A percentile compares a stretch with the other conserved stretches of the same genome.
phyloP scores from a whole-genome alignment of 768 basidiomycete species.

The Mycena sanguinolenta region DNA sequence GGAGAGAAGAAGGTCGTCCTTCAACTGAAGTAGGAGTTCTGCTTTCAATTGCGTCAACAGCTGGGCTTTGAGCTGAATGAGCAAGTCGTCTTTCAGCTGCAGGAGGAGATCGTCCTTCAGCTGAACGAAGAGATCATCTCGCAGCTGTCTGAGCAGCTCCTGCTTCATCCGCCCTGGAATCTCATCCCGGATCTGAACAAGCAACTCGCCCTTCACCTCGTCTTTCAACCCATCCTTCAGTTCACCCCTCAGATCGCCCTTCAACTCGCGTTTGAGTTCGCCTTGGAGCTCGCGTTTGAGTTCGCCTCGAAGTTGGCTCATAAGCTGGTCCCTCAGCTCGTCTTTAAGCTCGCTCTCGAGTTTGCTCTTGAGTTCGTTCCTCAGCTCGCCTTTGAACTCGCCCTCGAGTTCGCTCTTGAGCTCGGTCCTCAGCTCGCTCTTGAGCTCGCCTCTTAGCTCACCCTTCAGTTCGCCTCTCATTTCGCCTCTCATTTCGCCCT shows the following conservation, averaged over 20 bases:
- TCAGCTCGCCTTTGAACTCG: constrained; percentile 19
- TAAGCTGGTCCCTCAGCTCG: constrained; percentile 15
- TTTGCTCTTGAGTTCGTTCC: constrained; percentile 10
- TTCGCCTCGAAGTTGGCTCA: constrained; percentile 14
- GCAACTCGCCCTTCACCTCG: constrained; percentile 22
- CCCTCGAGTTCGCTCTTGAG: constrained; percentile 13
- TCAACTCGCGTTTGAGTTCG: constrained; percentile 21
- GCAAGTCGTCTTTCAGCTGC: constrained; percentile 28
- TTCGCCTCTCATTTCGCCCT: constrained; percentile 12
- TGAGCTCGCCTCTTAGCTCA: constrained; percentile 18
- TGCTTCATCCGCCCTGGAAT: constrained; percentile 26
- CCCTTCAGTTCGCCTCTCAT: constrained; percentile 22
- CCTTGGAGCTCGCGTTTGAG: constrained; percentile 6
- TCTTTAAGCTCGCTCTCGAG: constrained; percentile 21
- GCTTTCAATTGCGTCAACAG: constrained; percentile 27
- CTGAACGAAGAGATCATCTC: constrained; percentile 25
- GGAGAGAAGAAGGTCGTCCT: constrained; percentile 28
- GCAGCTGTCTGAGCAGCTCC: constrained; percentile 26
- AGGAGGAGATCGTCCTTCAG: constrained; percentile 28
- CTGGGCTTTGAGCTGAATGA: constrained; percentile 19
- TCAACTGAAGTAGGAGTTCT: constrained; percentile 23
- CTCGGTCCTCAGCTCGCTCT: constrained; percentile 13
- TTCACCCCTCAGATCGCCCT: constrained; percentile 23
- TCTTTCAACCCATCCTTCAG: constrained; percentile 13
- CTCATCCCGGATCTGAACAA: constrained; percentile 22